Evolutionary conservation across 2,329 filamentous ascomycete species (phyloP), one percentile per base, ranked within the genome.

Genomic region (Diaporthe ilicicola): DNA sequence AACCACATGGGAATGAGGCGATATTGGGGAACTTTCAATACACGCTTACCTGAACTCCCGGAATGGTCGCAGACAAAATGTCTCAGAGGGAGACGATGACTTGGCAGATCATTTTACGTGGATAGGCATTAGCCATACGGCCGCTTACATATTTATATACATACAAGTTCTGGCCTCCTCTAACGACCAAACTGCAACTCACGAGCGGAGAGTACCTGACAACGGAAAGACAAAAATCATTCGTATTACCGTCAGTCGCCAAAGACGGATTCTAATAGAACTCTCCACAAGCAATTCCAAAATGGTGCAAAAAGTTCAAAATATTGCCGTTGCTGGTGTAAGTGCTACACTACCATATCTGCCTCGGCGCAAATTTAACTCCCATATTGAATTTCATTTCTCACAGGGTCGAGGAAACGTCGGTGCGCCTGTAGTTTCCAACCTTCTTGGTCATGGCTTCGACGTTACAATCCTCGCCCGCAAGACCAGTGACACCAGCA

Each of bases 391-490:
- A 13, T 8, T 17, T n/a, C n/a, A n/a, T 24, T 37, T 1, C 3
- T 50, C 13, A 8, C 13, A 64, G 59, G 59, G 59, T 15, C 59
- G 59, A 24, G 59, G 59, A 24, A 64, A 64, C 4, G 27, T 64
- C 29, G 59, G 59, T 7, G n/a, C 44, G 22, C 44, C 59, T 12
- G 59, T 64, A 10, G 44, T 64, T 27, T 19, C 59, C 24, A 64
- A 64, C 29, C 59, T 64, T 2, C n/a, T 64, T 15, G 59, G 42
- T 24, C 29, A 50, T 4, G 59, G 59, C 7, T 64, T 64, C 15
- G 59, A 64, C 3, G 59, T 64, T 7, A 64, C 59, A 2, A 24
- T 42, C 13, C 59, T 64, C n/a, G 44, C 24, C n/a, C 59, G 59
- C 59, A 48, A 50, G 29, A 50, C 59, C 4, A 50, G 59, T 9